Evolutionary conservation across 768 basidiomycete genomes (phyloP), one percentile per base, ranked within the genome.

Genomic region (Cystofilobasidium bisporidii): DNA sequence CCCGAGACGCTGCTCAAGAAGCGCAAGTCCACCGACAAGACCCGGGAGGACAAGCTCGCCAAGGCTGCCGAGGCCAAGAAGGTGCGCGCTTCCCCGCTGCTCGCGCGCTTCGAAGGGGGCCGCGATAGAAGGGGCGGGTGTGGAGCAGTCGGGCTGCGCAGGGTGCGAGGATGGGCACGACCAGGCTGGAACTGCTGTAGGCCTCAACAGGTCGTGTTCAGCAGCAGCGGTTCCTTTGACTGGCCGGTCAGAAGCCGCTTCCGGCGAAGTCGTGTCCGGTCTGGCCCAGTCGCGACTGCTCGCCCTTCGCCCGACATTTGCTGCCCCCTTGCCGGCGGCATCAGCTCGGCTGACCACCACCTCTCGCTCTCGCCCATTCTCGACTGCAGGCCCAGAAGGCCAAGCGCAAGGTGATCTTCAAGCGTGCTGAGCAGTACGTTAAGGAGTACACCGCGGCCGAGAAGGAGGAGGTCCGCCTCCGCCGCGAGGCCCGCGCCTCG

Each of bases 1-100:
- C 93, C 93, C 79, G 93, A 96, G 87, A 97, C 93, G 77, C 86
- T 97, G 82, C 90, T 97, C 82, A 97, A 96, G 85, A 97, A 94
- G 83, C 87, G 93, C 81, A 92, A 93, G 82, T 88, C 91, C 81
- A 93, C 86, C 76, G 91, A 94, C 83, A 93, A 93, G 83, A 88
- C 87, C 71, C 84, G 91, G 75, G 91, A 93, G 82, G 91, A 94
- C 77, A 90, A 89, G 74, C 82, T 94, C 72, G 85, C 82, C 72
- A 88, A 88, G 69, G 89, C 88, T 28, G 77, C 81, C 48, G 87
- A 86, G 73, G 91, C 91, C 72, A 87, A 88, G 77, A 93, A 93
- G 87, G 92, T 93, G 77, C 78, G 86, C 72, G 2, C 18, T 17
- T 45, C 5, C 11, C n/a, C 56, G 38, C n/a, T n/a, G 17, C 38